Evolutionary conservation across 225 moss, liverwort and hornwort species (phyloP), one percentile per base, ranked within the genome.

Genomic region (Takakia lepidozioides): DNA sequence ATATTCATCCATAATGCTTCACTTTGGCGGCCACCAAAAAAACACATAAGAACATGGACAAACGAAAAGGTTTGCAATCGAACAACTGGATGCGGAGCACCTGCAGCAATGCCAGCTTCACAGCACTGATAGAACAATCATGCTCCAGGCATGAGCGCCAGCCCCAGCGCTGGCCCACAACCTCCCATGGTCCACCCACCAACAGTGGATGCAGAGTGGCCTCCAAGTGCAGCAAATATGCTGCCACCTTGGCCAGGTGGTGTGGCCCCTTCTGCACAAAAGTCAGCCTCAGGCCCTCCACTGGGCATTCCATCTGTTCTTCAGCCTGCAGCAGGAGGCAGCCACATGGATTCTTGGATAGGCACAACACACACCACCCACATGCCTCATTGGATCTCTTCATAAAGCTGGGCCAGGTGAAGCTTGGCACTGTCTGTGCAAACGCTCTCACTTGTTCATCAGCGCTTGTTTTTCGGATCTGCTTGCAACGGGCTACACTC

Each of bases 321-420:
- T 76, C 82, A 19, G 86, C 82, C 64, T 90, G 90, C 45, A 87
- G 77, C 59, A 98, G 70, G 34, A 98, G 67, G 69, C 95, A 98
- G 35, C 76, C 84, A 50, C 90, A 78, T 52, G 90, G n/a, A 32
- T 11, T 55, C 43, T 63, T 64, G 51, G 56, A 61, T 56, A 64
- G 60, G 64, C 82, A 70, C 75, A 91, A 60, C 46, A 76, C 58
- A 81, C 95, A 98, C 95, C 95, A 98, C 9, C 95, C 95, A 55
- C 95, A 98, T 61, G 84, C 91, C 36, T 90, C 90, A 61, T 82
- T 80, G 35, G 56, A 62, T 56, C 75, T 77, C 61, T 85, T 90
- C 61, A 75, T 98, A 19, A 58, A 45, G 32, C 69, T 90, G 35
- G 95, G 95, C 95, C 95, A 98, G 56, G 65, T 72, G 46, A 98